phyloP scores from a whole-genome alignment of 1,139 yeast species.

The Hyphopichia buzzinii region DNA sequence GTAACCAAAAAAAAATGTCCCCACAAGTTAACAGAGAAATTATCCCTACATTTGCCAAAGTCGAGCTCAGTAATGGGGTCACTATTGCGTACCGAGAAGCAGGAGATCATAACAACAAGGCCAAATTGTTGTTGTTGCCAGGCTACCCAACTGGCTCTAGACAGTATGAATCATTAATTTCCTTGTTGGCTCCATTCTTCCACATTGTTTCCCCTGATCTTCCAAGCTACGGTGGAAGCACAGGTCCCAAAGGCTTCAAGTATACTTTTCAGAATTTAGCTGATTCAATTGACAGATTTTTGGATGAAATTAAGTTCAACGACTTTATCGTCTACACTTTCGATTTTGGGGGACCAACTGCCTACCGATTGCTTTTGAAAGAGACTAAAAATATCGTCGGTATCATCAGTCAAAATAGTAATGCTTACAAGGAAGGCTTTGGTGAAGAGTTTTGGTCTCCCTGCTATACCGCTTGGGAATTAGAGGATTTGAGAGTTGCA shows the following conservation, averaged over 20 bases:
- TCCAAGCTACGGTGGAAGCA: slow-evolving; percentile 43
- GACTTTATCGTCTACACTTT: slow-evolving; percentile 35
- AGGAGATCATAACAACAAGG: slow-evolving; percentile 23
- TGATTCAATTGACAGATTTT: slow-evolving; percentile 26
- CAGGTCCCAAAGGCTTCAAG: slow-evolving; percentile 21
- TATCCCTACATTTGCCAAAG: slow-evolving; percentile 3
- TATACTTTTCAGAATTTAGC: slow-evolving; percentile 32
- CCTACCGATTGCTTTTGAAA: slow-evolving; percentile 31
- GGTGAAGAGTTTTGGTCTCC: slow-evolving; percentile 35
- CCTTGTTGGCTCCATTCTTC: slow-evolving; percentile 29
- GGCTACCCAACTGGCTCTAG: slow-evolving; percentile 45
- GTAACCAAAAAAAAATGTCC: slow-evolving; percentile 1
- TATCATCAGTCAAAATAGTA: slow-evolving; percentile 41
- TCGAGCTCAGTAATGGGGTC: slow-evolving; percentile 14
- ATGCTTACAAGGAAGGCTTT: slow-evolving; percentile 42
- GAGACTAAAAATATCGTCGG: slow-evolving; percentile 26
- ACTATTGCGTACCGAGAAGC: slow-evolving; percentile 38
- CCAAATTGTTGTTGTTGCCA: slow-evolving; percentile 35
- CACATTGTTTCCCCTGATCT: slow-evolving; percentile 46
- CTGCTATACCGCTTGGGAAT: slow-evolving; percentile 27
- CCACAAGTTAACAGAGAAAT: not conserved
- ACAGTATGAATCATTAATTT: slow-evolving; percentile 34
- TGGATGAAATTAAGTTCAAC: slow-evolving; percentile 21
- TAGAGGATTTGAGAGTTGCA: slow-evolving; percentile 9
- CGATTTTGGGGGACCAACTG: slow-evolving; percentile 46